Conservation (phyloP, 148 eudicot species). For the Gaultheria prostrata region DNA sequence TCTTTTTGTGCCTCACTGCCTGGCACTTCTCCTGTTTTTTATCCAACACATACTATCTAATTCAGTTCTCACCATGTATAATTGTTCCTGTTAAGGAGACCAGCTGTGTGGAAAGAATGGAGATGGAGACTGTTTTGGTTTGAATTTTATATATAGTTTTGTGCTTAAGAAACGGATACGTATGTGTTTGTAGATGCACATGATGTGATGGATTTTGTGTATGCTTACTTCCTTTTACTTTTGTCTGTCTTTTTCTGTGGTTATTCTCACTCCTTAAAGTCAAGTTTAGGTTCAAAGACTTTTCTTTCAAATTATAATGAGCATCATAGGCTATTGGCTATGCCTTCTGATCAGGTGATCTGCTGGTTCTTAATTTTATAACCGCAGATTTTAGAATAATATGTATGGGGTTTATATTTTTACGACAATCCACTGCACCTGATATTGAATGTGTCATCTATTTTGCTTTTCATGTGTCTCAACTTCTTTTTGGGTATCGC, state of each 20-base stretch:
- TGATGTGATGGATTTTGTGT: neutral
- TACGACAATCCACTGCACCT: neutral
- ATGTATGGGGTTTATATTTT: neutral
- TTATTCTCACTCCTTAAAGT: neutral
- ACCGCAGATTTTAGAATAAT: neutral
- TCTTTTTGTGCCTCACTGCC: neutral
- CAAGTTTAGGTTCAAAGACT: neutral
- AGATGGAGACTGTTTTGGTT: constrained; percentile 1
- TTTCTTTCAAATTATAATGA: neutral
- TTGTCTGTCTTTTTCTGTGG: constrained; percentile 9
- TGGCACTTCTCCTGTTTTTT: neutral
- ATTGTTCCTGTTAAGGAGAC: neutral
- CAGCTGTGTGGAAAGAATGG: neutral
- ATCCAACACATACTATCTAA: neutral
- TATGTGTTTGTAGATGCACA: neutral
- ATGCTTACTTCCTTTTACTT: neutral
- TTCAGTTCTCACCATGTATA: neutral
- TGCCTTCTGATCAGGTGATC: neutral
- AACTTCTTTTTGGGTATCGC: neutral
- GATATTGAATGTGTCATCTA: neutral
- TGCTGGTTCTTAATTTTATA: neutral
- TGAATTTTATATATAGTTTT: neutral
- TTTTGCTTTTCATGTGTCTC: neutral
- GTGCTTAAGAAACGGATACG: neutral
- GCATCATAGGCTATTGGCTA: neutral